phyloP scores from a whole-genome alignment of 768 basidiomycete genomes.

The Podaxis mareebaensis region DNA sequence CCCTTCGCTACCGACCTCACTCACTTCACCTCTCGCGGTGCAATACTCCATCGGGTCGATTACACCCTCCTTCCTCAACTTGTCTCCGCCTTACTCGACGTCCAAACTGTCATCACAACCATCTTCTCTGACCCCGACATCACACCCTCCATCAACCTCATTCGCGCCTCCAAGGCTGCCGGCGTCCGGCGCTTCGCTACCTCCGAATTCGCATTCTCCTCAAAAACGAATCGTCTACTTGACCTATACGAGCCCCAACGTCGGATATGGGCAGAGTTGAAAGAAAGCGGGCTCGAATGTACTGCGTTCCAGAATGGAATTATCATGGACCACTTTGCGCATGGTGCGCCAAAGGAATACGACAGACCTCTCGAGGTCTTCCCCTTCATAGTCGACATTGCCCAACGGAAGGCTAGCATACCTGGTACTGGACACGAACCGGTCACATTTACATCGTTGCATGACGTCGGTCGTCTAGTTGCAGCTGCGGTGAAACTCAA shows the following conservation, averaged over 20 bases:
- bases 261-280: not conserved
- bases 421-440: slow-evolving; percentile 11
- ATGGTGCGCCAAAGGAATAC: not conserved
- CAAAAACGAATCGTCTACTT: not conserved
- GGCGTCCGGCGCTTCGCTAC: not conserved
- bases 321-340: slow-evolving; percentile 3
- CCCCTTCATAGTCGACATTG: not conserved
- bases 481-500: slow-evolving; percentile 3
- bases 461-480: slow-evolving; percentile 4
- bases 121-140: not conserved
- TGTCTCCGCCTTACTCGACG: not conserved
- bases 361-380: not conserved
- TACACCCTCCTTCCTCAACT: not conserved
- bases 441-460: not conserved
- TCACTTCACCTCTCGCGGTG: not conserved
- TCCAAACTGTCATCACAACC: slow-evolving; percentile 1
- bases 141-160: not conserved
- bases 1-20: not conserved
- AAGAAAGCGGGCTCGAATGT: slow-evolving; percentile 3
- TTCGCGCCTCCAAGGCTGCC: not conserved
- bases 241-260: not conserved
- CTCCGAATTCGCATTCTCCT: not conserved
- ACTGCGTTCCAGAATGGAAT: slow-evolving; percentile 8
- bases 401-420: not conserved
- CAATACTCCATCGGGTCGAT: not conserved